Conservation (phyloP, 352 stramenopile genomes). For the Thraustotheca clavata region DNA sequence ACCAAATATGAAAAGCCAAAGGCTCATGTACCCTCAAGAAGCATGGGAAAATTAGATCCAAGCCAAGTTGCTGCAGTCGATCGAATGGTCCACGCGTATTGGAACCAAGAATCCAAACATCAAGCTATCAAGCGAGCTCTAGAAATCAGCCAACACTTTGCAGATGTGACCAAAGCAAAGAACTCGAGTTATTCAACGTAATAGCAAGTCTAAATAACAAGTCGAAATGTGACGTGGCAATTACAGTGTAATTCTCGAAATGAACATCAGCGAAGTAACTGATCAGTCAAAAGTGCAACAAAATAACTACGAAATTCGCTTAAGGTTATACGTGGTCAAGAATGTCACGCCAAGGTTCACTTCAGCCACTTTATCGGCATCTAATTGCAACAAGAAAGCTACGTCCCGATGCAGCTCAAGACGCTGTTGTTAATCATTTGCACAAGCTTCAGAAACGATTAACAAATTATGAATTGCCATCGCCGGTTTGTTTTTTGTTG, state of each 20-base stretch:
- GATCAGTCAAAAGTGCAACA: too few species aligned
- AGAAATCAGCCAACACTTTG: conserved; percentile 7
- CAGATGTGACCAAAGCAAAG: background rate
- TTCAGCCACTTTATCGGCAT: background rate
- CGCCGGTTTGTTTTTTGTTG: conserved; percentile 10
- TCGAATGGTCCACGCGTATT: background rate
- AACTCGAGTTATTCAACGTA: too few species aligned
- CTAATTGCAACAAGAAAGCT: background rate
- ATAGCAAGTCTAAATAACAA: too few species aligned
- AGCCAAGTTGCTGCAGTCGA: conserved; percentile 5
- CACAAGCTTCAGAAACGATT: conserved; percentile 56
- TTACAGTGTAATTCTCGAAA: too few species aligned
- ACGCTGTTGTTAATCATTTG: conserved; percentile 24
- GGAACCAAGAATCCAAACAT: background rate
- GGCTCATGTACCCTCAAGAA: background rate
- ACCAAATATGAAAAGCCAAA: background rate
- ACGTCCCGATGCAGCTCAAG: conserved; percentile 6
- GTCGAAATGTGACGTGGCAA: too few species aligned
- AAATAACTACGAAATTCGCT: too few species aligned
- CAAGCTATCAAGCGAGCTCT: conserved; percentile 3
- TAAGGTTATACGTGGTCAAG: too few species aligned
- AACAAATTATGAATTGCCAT: conserved; percentile 40
- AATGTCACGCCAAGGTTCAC: background rate
- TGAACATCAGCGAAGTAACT: too few species aligned
- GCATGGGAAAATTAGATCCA: background rate